These are phyloP conservation scores for Scenedesmus sp. DNA, from an alignment of 163 green algal species.

Conservation along the genomic window DNA sequence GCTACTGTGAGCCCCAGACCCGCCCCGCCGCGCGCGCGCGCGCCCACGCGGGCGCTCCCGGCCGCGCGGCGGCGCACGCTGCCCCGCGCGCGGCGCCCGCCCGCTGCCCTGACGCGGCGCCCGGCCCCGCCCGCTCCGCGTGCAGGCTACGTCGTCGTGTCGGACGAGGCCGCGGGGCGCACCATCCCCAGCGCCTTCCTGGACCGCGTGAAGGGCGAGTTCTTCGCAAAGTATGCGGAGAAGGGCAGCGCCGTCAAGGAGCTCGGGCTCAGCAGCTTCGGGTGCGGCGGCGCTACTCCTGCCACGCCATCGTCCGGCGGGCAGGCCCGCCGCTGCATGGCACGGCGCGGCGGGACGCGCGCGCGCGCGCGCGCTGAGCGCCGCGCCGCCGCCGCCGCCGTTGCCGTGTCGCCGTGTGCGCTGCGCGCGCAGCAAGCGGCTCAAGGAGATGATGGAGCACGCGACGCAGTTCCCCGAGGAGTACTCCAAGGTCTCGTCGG, in stretches of 20 bases:
- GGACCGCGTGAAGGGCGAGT: constrained; percentile 60
- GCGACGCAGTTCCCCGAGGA: constrained; percentile 66
- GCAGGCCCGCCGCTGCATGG: too few relatives aligned
- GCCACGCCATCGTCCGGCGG: too few relatives aligned
- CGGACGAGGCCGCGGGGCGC: constrained; percentile 62
- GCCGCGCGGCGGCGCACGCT: neutral
- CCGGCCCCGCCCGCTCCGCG: too few relatives aligned
- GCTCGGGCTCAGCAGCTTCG: constrained; percentile 53
- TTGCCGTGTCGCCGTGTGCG: too few relatives aligned
- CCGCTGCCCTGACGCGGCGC: neutral
- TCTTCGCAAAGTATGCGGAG: constrained; percentile 60
- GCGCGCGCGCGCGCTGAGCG: too few relatives aligned
- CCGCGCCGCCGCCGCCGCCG: too few relatives aligned
- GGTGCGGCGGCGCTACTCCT: too few relatives aligned
- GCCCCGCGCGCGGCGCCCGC: neutral
- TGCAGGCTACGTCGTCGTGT: constrained; percentile 64
- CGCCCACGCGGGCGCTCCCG: neutral
- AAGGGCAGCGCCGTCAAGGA: constrained; percentile 59
- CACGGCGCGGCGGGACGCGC: too few relatives aligned
- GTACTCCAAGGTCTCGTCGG: constrained; percentile 62
- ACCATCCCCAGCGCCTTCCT: constrained; percentile 66
- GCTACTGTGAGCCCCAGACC: constrained; percentile 57
- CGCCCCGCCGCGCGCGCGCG: neutral
- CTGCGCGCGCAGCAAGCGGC: constrained; percentile 51
- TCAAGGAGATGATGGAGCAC: constrained; percentile 73